Conservation (phyloP, 169 alveolate species). For the Perkinsus olseni region DNA sequence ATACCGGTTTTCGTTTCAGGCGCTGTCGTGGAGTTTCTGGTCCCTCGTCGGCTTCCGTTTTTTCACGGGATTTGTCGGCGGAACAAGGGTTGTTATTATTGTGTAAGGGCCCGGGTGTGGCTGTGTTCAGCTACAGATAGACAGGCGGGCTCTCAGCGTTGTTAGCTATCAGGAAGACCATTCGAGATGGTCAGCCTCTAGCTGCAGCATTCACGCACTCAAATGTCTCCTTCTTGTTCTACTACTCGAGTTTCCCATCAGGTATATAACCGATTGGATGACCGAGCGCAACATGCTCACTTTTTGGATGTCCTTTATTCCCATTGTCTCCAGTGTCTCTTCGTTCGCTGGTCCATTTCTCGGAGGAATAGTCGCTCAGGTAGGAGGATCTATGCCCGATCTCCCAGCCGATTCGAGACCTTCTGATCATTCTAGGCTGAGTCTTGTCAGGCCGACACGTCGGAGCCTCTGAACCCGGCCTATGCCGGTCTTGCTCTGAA, state of each 20-base stretch:
- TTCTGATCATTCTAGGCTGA: too few relatives aligned
- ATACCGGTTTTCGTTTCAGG: too few relatives aligned
- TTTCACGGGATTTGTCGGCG: background rate
- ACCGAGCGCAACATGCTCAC: background rate
- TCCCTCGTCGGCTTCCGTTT: background rate
- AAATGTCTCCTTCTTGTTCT: too few relatives aligned
- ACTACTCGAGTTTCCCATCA: too few relatives aligned
- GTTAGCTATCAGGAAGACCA: too few relatives aligned
- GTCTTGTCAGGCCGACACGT: background rate
- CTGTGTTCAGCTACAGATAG: too few relatives aligned
- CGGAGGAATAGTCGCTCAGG: background rate
- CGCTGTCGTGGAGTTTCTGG: background rate
- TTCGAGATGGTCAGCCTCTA: too few relatives aligned
- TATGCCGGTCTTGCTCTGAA: background rate
- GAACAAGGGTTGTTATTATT: background rate
- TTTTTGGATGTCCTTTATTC: background rate
- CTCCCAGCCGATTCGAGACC: background rate
- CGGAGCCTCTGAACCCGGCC: background rate
- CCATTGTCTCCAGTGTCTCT: background rate
- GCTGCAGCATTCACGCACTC: too few relatives aligned
- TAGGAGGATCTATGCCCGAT: background rate
- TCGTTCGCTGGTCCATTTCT: background rate
- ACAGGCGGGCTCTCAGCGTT: too few relatives aligned
- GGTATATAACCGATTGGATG: background rate
- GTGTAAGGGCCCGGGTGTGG: too few relatives aligned